Evolutionary conservation across 352 stramenopile species (phyloP), one percentile per base, ranked within the genome.

Genomic region (Lagenidium giganteum): DNA sequence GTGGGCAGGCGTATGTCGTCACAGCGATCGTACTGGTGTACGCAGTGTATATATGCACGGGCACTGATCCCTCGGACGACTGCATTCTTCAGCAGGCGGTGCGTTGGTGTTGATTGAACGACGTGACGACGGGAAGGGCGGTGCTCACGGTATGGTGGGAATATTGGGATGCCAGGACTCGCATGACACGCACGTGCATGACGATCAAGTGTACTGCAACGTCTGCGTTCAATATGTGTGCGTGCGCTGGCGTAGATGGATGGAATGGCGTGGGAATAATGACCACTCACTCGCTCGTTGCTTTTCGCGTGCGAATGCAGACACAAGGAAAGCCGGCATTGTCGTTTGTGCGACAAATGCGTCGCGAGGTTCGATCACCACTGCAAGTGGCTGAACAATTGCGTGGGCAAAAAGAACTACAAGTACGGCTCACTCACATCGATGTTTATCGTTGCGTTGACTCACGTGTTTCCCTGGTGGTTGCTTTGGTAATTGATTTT

Each of bases 381-480:
- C 70, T 98, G 95, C 73, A 97, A 96, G 51, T 97, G 88, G 93
- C 82, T 98, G 21, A 98, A 98, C 62, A 98, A 96, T 42, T 98
- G 95, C 57, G 79, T 98, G 9, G 93, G 93, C 35, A 72, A 70
- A 43, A 89, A 93, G 47, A 93, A 93, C 60, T 93, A 93, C 45
- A 50, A 41, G 46, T 61, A 37, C 18, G 29, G n/a, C n/a, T n/a
- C n/a, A n/a, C n/a, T n/a, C n/a, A n/a, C n/a, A n/a, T n/a, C n/a
- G n/a, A n/a, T n/a, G n/a, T n/a, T n/a, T n/a, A n/a, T 54, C 14
- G 22, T 38, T 27, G 5, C 18, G 30, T 35, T 24, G 21, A 32
- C n/a, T 38, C n/a, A n/a, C n/a, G n/a, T n/a, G n/a, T n/a, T n/a
- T n/a, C n/a, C n/a, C n/a, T n/a, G n/a, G n/a, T n/a, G n/a, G n/a